Conservation (phyloP, 75 land plant genomes). For the Cupressus sempervirens region DNA sequence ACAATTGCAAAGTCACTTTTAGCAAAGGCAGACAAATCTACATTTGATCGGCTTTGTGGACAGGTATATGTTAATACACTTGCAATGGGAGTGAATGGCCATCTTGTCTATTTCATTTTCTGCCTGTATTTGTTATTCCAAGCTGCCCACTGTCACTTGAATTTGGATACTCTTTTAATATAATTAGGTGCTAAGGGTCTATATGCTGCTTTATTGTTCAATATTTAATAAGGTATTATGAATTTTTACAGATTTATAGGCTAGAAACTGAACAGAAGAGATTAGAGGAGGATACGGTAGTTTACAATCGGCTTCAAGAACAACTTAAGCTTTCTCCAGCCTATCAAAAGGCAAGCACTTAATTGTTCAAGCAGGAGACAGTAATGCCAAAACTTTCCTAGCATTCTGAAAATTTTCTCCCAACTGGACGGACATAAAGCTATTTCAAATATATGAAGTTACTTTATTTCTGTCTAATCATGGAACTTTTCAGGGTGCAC, state of each 20-base stretch:
- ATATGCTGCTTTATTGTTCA: background rate
- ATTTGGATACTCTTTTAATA: background rate
- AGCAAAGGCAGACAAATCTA: conserved; percentile 75
- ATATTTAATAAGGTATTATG: background rate
- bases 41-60: conserved; percentile 69
- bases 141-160: background rate
- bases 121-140: background rate
- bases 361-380: background rate
- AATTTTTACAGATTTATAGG: conserved; percentile 48
- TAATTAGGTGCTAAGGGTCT: background rate
- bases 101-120: background rate
- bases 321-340: conserved; percentile 84
- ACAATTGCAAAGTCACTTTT: conserved; percentile 70
- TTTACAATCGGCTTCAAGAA: conserved; percentile 75
- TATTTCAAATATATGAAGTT: background rate
- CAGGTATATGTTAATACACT: conserved; percentile 40
- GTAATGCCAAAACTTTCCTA: background rate
- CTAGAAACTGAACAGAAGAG: conserved; percentile 74
- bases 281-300: conserved; percentile 76
- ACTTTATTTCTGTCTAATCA: background rate
- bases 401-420: background rate
- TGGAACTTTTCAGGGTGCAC: background rate
- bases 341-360: conserved; percentile 53
- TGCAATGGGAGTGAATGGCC: conserved; percentile 13
- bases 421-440: background rate